phyloP scores from a whole-genome alignment of 208 protist genomes.

The Balamuthia mandrillaris region DNA sequence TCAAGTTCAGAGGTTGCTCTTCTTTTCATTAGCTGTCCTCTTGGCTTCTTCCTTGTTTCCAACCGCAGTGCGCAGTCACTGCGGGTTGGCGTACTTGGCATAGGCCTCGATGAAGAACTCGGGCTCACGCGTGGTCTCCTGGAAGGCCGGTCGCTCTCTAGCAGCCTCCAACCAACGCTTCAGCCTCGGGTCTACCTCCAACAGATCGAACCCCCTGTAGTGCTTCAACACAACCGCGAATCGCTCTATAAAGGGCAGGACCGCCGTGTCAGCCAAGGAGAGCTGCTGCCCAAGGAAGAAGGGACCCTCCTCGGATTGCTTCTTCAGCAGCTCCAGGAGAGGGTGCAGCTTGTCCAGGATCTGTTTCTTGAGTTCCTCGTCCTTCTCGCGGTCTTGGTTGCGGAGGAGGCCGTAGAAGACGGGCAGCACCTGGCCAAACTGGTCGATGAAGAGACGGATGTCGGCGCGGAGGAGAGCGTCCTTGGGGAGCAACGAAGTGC shows the following conservation, averaged over 20 bases:
- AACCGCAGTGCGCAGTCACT: not conserved
- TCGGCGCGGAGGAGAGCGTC: not conserved
- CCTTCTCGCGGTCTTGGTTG: slow-evolving; percentile 1
- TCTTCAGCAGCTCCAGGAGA: not conserved
- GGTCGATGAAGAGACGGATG: not conserved
- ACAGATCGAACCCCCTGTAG: not conserved
- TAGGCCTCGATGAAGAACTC: not conserved
- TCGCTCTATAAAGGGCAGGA: not conserved
- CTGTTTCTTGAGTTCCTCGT: slow-evolving; percentile 27
- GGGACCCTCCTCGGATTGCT: not conserved
- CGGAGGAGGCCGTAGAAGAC: not conserved
- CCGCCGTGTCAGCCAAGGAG: not conserved
- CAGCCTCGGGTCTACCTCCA: slow-evolving; percentile 9
- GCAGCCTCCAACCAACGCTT: slow-evolving; percentile 10
- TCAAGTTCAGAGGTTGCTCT: too few species aligned
- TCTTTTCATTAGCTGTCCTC: too few species aligned
- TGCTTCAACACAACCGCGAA: not conserved
- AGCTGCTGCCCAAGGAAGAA: slow-evolving; percentile 24
- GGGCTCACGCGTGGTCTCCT: not conserved
- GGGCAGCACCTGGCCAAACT: slow-evolving; percentile 9
- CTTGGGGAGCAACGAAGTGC: not conserved
- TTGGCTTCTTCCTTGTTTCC: too few species aligned
- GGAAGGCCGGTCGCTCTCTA: not conserved
- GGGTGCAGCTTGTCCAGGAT: not conserved
- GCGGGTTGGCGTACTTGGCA: not conserved